These are phyloP conservation scores for Gracilaria vermiculophylla DNA, from an alignment of 23 red algal genomes.

Conservation along the genomic window DNA sequence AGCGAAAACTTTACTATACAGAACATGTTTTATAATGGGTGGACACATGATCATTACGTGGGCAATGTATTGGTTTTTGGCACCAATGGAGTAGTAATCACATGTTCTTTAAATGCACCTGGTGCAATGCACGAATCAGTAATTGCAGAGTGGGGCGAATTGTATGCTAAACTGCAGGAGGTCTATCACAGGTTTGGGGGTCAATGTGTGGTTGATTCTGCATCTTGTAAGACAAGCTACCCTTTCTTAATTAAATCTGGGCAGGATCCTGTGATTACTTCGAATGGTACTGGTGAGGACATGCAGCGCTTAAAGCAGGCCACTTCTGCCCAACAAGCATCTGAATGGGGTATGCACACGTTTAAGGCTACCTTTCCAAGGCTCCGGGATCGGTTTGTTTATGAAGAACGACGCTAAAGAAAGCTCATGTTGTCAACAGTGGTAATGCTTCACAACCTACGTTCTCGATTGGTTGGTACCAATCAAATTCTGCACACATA, in stretches of 20 bases:
- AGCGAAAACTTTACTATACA: neutral
- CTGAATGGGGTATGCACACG: no score
- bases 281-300: no score
- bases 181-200: neutral
- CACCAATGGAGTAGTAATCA: constrained; percentile 6
- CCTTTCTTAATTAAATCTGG: constrained; percentile 24
- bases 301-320: no score
- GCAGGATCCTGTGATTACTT: no score
- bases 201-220: constrained; percentile 2
- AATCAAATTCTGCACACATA: no score
- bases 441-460: no score
- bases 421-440: no score
- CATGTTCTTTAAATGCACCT: constrained; percentile 31
- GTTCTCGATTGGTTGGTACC: no score
- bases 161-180: constrained; percentile 13
- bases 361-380: no score
- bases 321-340: no score
- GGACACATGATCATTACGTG: constrained; percentile 26
- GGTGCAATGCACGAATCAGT: constrained; percentile 1
- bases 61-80: constrained; percentile 9
- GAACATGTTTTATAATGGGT: constrained; percentile 33
- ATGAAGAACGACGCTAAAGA: no score
- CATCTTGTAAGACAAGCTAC: neutral
- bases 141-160: neutral
- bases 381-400: no score